Evolutionary conservation across 163 green algal genomes (phyloP).

Genomic region (Trebouxia gelatinosa): DNA sequence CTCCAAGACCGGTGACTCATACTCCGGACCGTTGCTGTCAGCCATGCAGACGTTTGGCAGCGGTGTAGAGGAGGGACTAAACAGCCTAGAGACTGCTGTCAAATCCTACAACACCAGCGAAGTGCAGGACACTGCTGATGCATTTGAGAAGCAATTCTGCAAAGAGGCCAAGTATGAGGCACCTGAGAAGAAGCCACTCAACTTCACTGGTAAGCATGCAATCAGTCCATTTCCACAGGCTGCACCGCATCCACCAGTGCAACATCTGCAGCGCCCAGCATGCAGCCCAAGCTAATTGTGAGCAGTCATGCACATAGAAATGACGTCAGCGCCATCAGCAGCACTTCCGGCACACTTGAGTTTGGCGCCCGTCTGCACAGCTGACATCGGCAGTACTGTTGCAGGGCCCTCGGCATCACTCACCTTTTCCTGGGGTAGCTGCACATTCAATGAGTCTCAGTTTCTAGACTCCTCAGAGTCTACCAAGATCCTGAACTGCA

Average conservation of each 20-base stretch:
- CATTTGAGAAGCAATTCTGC: constrained; percentile 13
- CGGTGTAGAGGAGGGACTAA: constrained; percentile 8
- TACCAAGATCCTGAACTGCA: constrained; percentile 23
- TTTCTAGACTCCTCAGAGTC: constrained; percentile 12
- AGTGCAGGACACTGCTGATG: neutral
- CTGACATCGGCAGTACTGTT: neutral
- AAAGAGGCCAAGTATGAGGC: neutral
- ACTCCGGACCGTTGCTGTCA: constrained; percentile 1
- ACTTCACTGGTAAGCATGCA: constrained; percentile 8
- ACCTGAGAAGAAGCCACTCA: constrained; percentile 1
- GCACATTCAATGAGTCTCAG: constrained; percentile 25
- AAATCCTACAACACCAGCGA: too few species aligned
- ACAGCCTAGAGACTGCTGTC: too few species aligned
- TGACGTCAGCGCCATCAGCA: too few species aligned
- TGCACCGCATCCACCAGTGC: neutral
- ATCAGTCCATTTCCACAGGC: neutral
- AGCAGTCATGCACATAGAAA: too few species aligned
- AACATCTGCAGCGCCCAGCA: neutral
- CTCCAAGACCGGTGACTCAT: neutral
- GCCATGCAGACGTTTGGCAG: constrained; percentile 19
- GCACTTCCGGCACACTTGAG: too few species aligned
- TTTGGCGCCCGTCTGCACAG: too few species aligned
- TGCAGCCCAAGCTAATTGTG: neutral
- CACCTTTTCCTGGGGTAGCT: constrained; percentile 15
- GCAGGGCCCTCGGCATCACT: constrained; percentile 18